These are phyloP conservation scores for Populus nigra DNA, from an alignment of 345 rosid genomes.

Conservation along the genomic window DNA sequence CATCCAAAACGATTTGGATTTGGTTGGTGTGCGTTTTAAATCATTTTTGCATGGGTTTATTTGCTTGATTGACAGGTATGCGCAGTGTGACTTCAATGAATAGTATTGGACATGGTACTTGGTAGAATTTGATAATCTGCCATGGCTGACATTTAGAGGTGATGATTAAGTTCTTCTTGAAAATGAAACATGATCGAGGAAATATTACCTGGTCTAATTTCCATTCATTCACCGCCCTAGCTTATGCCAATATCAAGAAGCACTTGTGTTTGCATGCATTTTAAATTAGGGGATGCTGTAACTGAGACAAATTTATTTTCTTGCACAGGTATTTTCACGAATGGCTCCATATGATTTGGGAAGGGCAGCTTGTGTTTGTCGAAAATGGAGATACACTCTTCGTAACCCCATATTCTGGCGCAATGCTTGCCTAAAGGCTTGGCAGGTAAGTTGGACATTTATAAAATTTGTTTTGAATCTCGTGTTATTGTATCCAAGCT, in stretches of 20 bases:
- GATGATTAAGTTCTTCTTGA: neutral
- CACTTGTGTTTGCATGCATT: slow-evolving; percentile 3
- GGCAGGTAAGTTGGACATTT: slow-evolving; percentile 57
- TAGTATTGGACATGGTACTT: neutral
- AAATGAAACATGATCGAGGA: neutral
- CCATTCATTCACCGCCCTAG: neutral
- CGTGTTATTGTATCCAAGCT: slow-evolving; percentile 5
- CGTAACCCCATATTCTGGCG: slow-evolving; percentile 94
- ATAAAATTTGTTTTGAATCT: neutral
- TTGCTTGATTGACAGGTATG: neutral
- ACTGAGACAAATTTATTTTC: slow-evolving; percentile 8
- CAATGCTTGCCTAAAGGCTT: slow-evolving; percentile 81
- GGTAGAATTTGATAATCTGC: neutral
- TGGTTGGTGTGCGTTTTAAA: neutral
- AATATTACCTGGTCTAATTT: neutral
- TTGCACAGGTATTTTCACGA: slow-evolving; percentile 70
- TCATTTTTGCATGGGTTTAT: neutral
- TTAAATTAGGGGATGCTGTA: neutral
- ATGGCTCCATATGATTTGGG: slow-evolving; percentile 84
- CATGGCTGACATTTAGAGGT: neutral
- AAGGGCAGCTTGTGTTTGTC: slow-evolving; percentile 83
- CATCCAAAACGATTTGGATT: neutral
- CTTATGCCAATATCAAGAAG: neutral
- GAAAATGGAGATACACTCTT: slow-evolving; percentile 90
- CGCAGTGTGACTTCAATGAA: neutral